Conservation (phyloP, 2,329 filamentous ascomycete species). For the Fusarium nurragi region DNA sequence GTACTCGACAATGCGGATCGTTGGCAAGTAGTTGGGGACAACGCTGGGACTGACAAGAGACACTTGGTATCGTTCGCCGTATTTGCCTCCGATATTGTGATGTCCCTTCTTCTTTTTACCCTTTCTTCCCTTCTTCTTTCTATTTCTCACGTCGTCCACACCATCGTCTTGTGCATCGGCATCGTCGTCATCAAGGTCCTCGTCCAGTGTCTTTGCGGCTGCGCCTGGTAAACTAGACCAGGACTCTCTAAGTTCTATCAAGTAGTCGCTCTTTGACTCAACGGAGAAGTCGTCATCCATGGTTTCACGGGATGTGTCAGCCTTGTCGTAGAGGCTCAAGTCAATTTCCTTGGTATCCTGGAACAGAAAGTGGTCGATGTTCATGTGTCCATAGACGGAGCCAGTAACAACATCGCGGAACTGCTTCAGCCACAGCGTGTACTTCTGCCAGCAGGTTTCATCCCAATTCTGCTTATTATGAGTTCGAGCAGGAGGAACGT, state of each 20-base stretch:
- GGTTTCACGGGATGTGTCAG: slow-evolving; percentile 27
- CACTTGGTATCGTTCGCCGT: slow-evolving; percentile 85
- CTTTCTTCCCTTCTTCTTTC: slow-evolving; percentile 44
- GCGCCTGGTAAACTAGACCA: slow-evolving; percentile 80
- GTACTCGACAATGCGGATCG: slow-evolving; percentile 90
- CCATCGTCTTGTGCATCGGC: slow-evolving; percentile 36
- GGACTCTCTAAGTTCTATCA: slow-evolving; percentile 77
- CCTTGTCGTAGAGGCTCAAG: slow-evolving; percentile 55
- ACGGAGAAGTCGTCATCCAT: slow-evolving; percentile 67
- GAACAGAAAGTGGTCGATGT: slow-evolving; percentile 95
- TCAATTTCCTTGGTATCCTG: slow-evolving; percentile 84
- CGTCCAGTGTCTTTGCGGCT: slow-evolving; percentile 35
- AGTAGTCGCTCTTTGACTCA: slow-evolving; percentile 73
- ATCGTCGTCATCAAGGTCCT: slow-evolving; percentile 32
- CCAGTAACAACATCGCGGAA: slow-evolving; percentile 89
- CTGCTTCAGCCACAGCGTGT: slow-evolving; percentile 87
- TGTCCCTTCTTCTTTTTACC: slow-evolving; percentile 62
- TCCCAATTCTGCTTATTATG: slow-evolving; percentile 90
- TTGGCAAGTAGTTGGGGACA: slow-evolving; percentile 92
- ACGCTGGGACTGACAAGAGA: slow-evolving; percentile 86
- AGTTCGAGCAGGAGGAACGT: slow-evolving; percentile 91
- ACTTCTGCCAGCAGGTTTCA: slow-evolving; percentile 98
- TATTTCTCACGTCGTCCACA: slow-evolving; percentile 24
- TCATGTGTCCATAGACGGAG: slow-evolving; percentile 93
- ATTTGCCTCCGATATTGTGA: slow-evolving; percentile 77